Percentiles rank a stretch among this genome's conserved stretches.
Conservation (phyloP, 306 rosid species). For the Dicorynia guianensis region DNA sequence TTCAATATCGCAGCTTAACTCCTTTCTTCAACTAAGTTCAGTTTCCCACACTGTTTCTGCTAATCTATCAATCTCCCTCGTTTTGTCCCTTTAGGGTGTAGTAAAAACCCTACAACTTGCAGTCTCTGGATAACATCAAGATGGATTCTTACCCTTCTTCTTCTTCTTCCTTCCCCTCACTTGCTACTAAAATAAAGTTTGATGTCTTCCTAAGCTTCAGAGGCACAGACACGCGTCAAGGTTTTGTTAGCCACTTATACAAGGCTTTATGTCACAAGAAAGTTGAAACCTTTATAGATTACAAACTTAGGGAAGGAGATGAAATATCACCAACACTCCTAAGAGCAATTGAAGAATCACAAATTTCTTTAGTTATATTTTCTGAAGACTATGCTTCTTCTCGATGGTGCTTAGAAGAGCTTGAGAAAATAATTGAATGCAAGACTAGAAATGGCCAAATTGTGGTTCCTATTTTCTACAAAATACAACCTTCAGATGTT, state of each 20-base stretch:
- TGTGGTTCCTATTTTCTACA: slow-evolving; percentile 30
- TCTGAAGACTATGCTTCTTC: slow-evolving; percentile 6
- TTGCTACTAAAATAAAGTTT: neutral
- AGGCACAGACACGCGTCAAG: neutral
- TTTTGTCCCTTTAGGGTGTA: too few relatives aligned
- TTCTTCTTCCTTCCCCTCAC: too few relatives aligned
- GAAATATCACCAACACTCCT: slow-evolving; percentile 6
- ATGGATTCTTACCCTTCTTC: too few relatives aligned
- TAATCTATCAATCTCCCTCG: too few relatives aligned
- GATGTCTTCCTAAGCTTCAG: neutral
- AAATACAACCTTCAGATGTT: slow-evolving; percentile 20
- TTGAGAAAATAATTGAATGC: slow-evolving; percentile 1
- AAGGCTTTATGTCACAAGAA: neutral
- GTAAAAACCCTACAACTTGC: too few relatives aligned
- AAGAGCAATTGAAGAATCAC: slow-evolving; percentile 17
- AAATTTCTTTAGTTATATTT: neutral
- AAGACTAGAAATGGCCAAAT: neutral
- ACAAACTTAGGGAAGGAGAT: neutral
- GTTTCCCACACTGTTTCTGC: too few relatives aligned
- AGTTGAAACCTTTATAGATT: neutral
- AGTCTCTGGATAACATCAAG: too few relatives aligned
- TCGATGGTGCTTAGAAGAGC: neutral
- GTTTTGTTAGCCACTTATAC: neutral
- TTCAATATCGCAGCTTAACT: too few relatives aligned
- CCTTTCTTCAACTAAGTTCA: too few relatives aligned